These are phyloP conservation scores for Podila epigama DNA, from an alignment of 192 early-diverging fungal species.

Conservation along the genomic window DNA sequence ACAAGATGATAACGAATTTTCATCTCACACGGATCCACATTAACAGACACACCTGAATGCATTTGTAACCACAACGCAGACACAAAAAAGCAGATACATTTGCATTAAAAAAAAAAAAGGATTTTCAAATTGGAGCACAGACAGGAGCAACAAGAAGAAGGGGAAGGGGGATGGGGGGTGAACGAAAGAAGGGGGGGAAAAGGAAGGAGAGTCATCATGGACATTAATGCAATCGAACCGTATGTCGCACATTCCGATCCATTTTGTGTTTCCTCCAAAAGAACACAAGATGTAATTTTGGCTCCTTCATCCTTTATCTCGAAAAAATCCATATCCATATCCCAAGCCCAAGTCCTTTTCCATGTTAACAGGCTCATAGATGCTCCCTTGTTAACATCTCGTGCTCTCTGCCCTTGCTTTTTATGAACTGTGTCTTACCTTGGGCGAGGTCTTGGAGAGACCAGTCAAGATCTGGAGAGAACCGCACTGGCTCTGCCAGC, in stretches of 20 bases:
- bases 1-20: not conserved
- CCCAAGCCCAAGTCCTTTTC: no score
- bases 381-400: no score
- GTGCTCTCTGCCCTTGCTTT: not conserved
- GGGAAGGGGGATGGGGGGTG: not conserved
- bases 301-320: not conserved
- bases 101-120: not conserved
- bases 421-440: not conserved
- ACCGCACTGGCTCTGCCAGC: slow-evolving; percentile 69
- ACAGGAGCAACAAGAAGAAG: not conserved
- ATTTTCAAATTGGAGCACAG: not conserved
- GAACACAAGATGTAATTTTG: not conserved
- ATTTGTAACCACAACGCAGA: no score
- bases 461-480: slow-evolving; percentile 43
- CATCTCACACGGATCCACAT: not conserved
- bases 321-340: not conserved
- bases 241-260: slow-evolving; percentile 6
- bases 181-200: not conserved
- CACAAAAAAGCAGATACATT: not conserved
- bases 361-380: no score
- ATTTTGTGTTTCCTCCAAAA: not conserved
- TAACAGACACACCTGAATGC: not conserved
- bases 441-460: slow-evolving; percentile 50
- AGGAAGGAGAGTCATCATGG: not conserved
- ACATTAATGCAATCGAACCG: not conserved